Evolutionary conservation across 441 rosid species (phyloP), one percentile per base, ranked within the genome.

Genomic region (Syzygium malaccense): DNA sequence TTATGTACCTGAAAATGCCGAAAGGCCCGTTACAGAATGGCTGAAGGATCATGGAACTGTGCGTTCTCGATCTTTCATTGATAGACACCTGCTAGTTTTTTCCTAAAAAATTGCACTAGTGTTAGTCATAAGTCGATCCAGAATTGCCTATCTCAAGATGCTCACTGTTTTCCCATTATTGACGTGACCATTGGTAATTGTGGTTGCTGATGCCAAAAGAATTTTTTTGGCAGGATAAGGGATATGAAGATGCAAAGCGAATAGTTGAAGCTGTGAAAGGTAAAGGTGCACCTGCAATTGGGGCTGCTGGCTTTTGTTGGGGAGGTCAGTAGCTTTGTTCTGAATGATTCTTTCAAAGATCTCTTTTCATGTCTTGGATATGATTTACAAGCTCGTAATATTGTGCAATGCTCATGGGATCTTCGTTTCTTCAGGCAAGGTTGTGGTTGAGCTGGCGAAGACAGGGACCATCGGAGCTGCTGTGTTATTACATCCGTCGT

Each of bases 261-360:
- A 33, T 68, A 33, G 28, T 93, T 45, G 93, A 93, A 49, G 95
- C 94, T 71, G 88, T 94, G 87, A 94, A 89, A 90, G 91, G 92
- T 85, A 93, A 93, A 90, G 95, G 94, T 86, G 64, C 93, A 49
- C 71, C 93, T 37, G 87, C 94, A n/a, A 89, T 93, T 85, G 96
- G 96, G 79, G 96, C 95, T 79, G 96, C 91, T 60, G 96, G 96
- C 60, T 94, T 94, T 45, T 95, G 97, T 89, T 95, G 96, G 96
- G 97, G 96, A 17, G 97, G 96, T 92, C 95, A 88, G 88, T 56
- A 26, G 26, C 64, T 62, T 66, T n/a, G 20, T n/a, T 51, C 45
- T 57, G 32, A 75, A 56, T 14, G 17, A 54, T 45, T 41, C 49
- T n/a, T 86, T 41, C 66, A 20, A 71, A 84, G 33, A 28, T 48